Conservation (phyloP, 2,329 filamentous ascomycete genomes). For the Alternaria triticimaculans region DNA sequence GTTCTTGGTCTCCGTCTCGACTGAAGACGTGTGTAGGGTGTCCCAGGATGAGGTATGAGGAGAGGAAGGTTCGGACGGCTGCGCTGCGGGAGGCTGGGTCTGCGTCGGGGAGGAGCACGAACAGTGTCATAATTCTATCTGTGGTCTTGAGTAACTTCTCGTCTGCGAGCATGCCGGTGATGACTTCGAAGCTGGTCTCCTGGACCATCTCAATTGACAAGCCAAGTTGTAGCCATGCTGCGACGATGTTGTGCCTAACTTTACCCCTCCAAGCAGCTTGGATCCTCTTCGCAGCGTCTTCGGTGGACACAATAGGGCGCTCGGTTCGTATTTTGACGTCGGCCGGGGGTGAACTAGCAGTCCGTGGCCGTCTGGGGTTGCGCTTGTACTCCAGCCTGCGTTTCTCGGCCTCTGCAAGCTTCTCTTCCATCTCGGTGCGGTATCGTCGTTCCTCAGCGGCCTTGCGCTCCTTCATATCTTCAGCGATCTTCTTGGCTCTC, state of each 20-base stretch:
- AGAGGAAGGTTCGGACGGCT: conserved; percentile 76
- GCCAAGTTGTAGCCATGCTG: conserved; percentile 69
- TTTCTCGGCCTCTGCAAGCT: conserved; percentile 76
- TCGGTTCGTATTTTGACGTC: conserved; percentile 43
- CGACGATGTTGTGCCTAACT: conserved; percentile 65
- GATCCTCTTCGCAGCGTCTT: conserved; percentile 69
- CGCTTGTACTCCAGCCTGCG: conserved; percentile 65
- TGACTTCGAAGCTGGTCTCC: conserved; percentile 75
- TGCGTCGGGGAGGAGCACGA: conserved; percentile 64
- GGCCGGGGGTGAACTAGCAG: conserved; percentile 60
- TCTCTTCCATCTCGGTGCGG: conserved; percentile 78
- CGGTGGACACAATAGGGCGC: conserved; percentile 57
- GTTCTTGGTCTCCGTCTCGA: conserved; percentile 72
- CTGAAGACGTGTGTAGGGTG: conserved; percentile 80
- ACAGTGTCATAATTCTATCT: conserved; percentile 70
- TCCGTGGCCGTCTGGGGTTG: conserved; percentile 64
- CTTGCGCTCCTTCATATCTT: conserved; percentile 80
- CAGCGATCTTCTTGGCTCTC: conserved; percentile 81
- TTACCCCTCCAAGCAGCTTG: conserved; percentile 73
- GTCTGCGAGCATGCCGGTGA: conserved; percentile 71
- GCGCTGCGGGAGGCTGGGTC: conserved; percentile 70
- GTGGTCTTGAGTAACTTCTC: conserved; percentile 71
- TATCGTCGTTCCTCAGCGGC: conserved; percentile 75
- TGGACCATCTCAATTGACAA: conserved; percentile 74
- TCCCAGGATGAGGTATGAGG: conserved; percentile 79